These are phyloP conservation scores for Pseudodiploospora longispora DNA, from an alignment of 2,329 filamentous ascomycete genomes.

Conservation along the genomic window DNA sequence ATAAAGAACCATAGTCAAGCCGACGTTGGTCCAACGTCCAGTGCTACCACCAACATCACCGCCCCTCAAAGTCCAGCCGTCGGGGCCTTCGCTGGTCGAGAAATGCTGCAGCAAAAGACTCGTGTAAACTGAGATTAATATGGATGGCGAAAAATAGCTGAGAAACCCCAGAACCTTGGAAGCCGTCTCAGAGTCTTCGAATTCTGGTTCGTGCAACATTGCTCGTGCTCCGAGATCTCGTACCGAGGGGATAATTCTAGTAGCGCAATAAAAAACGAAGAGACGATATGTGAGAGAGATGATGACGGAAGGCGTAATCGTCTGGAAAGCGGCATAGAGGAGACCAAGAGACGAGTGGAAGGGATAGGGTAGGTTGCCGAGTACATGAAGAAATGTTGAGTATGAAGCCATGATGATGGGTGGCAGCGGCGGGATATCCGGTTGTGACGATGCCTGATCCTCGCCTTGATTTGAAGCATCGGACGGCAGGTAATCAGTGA, in stretches of 20 bases:
- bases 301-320: constrained; percentile 90
- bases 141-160: constrained; percentile 90
- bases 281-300: constrained; percentile 91
- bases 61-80: constrained; percentile 78
- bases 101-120: constrained; percentile 95
- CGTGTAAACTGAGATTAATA: constrained; percentile 93
- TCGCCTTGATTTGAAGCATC: constrained; percentile 49
- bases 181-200: constrained; percentile 79
- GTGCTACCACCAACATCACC: constrained; percentile 73
- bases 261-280: constrained; percentile 91
- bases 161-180: constrained; percentile 73
- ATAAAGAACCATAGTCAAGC: constrained; percentile 81
- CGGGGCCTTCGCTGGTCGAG: constrained; percentile 61
- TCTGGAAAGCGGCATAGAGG: constrained; percentile 85
- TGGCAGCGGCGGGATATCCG: constrained; percentile 92
- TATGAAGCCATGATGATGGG: constrained; percentile 98
- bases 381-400: constrained; percentile 76
- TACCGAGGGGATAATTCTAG: constrained; percentile 89
- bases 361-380: constrained; percentile 75
- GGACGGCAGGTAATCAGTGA: constrained; percentile 92
- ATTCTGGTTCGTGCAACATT: constrained; percentile 72
- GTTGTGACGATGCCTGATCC: constrained; percentile 47
- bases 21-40: constrained; percentile 91
- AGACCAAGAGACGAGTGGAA: constrained; percentile 79
- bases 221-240: constrained; percentile 77